A percentile compares a stretch with the other conserved stretches of the same genome.
These are phyloP conservation scores for Serpula lacrymans DNA, from an alignment of 768 basidiomycete species.

Conservation along the genomic window DNA sequence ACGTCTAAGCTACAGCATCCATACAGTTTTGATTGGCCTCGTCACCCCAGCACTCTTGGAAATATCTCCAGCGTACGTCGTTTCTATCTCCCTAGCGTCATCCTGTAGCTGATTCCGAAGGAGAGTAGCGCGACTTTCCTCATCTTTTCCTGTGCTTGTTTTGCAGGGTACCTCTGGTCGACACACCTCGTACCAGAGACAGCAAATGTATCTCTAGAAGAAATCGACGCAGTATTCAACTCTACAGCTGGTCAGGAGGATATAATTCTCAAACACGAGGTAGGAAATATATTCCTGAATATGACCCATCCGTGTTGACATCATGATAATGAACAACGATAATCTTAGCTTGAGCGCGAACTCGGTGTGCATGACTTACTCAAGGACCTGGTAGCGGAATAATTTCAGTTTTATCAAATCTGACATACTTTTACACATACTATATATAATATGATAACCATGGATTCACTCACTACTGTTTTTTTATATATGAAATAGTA, in stretches of 20 bases:
- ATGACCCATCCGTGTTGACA: neutral
- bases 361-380: conserved; percentile 49
- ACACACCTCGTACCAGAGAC: conserved; percentile 72
- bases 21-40: conserved; percentile 69
- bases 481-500: too few species aligned
- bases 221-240: conserved; percentile 67
- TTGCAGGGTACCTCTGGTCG: conserved; percentile 68
- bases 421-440: too few species aligned
- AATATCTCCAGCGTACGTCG: conserved; percentile 51
- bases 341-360: conserved; percentile 51
- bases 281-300: conserved; percentile 21
- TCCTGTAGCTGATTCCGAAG: neutral
- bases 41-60: conserved; percentile 66
- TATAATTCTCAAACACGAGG: conserved; percentile 46
- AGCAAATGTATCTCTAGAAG: conserved; percentile 71
- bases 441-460: too few species aligned
- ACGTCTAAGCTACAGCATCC: neutral
- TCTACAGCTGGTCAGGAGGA: conserved; percentile 59
- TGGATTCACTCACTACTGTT: too few species aligned
- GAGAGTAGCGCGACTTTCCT: conserved; percentile 75
- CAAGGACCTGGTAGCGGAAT: conserved; percentile 26
- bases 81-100: neutral
- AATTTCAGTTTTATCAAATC: neutral
- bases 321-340: neutral
- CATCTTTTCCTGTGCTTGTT: conserved; percentile 61